phyloP scores from a whole-genome alignment of 306 rosid species.

The Vigna reflexopilosa region DNA sequence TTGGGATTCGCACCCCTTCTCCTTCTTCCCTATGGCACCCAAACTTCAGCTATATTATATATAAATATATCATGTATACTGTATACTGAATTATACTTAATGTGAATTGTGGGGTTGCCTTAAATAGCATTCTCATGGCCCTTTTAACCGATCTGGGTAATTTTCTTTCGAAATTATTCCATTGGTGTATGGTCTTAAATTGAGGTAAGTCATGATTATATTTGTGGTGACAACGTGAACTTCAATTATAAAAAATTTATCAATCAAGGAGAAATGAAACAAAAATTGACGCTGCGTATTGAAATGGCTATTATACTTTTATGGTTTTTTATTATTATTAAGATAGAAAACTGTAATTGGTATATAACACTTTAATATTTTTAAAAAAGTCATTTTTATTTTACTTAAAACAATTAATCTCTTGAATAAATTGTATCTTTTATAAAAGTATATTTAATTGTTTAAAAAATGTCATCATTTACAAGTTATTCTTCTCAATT shows the following conservation, averaged over 20 bases:
- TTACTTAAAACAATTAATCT: background rate
- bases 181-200: background rate
- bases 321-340: no score
- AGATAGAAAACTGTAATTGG: background rate
- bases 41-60: background rate
- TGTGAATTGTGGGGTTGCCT: conserved; percentile 16
- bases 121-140: conserved; percentile 29
- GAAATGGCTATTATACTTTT: background rate
- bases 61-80: background rate
- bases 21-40: background rate
- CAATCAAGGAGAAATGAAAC: background rate
- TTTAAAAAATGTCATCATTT: no score
- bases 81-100: conserved; percentile 18
- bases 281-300: background rate
- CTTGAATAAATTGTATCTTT: no score
- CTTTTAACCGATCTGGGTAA: background rate
- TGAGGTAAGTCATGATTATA: background rate
- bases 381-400: background rate
- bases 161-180: background rate
- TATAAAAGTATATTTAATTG: no score
- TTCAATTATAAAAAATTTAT: background rate
- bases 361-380: background rate
- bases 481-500: no score
- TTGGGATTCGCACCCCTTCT: conserved; percentile 27
- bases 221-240: background rate